These are phyloP conservation scores for Caryopteris hybrid DNA, from an alignment of 305 asterid genomes.

Conservation along the genomic window DNA sequence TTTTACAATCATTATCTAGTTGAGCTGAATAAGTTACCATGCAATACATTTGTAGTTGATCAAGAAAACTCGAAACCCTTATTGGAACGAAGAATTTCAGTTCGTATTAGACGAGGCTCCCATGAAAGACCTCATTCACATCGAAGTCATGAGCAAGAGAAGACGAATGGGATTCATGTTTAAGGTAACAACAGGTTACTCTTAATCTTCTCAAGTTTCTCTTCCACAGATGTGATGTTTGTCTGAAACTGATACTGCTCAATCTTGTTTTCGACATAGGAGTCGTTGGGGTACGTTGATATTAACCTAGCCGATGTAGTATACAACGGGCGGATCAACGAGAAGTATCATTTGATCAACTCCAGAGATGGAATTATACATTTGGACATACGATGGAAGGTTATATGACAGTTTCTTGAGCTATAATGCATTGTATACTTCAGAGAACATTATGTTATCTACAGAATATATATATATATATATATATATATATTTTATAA, in stretches of 20 bases:
- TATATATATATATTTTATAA: background rate
- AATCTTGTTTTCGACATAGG: constrained; percentile 29
- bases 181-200: constrained; percentile 43
- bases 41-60: constrained; percentile 27
- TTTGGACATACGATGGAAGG: constrained; percentile 71
- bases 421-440: background rate
- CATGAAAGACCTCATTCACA: constrained; percentile 43
- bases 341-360: constrained; percentile 64
- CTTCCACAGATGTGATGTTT: background rate
- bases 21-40: background rate
- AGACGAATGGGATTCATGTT: constrained; percentile 40
- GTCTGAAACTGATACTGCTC: background rate
- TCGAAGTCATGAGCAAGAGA: constrained; percentile 59
- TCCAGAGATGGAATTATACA: constrained; percentile 68
- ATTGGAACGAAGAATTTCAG: constrained; percentile 79
- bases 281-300: constrained; percentile 68
- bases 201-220: background rate
- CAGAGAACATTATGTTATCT: background rate
- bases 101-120: constrained; percentile 74
- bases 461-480: constrained; percentile 1
- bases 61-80: constrained; percentile 56
- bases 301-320: constrained; percentile 60
- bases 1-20: background rate
- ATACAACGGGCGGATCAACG: constrained; percentile 57
- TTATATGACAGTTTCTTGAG: constrained; percentile 30